Evolutionary conservation across 1,139 yeast genomes (phyloP).

Genomic region (Wickerhamiella pararugosa): DNA sequence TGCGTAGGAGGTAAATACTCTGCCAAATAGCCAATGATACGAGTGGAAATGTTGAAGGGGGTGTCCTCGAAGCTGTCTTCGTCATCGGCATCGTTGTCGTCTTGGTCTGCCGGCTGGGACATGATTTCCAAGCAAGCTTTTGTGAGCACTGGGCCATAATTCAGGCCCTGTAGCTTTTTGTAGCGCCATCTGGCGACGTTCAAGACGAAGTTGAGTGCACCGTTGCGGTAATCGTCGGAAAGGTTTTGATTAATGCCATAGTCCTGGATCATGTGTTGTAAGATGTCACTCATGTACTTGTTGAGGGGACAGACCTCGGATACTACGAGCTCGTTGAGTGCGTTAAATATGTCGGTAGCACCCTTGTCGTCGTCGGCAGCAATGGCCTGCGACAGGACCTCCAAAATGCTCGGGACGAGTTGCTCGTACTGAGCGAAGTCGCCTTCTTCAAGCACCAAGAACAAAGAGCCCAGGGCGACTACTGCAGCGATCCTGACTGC

Average conservation of each 20-base stretch:
- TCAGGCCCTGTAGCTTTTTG: slow-evolving; percentile 40
- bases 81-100: slow-evolving; percentile 65
- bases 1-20: slow-evolving; percentile 85
- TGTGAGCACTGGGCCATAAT: slow-evolving; percentile 71
- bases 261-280: slow-evolving; percentile 54
- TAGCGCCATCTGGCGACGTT: slow-evolving; percentile 58
- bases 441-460: slow-evolving; percentile 44
- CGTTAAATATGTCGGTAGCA: slow-evolving; percentile 68
- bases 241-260: slow-evolving; percentile 51
- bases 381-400: slow-evolving; percentile 65
- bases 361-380: slow-evolving; percentile 54
- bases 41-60: slow-evolving; percentile 64
- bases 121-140: slow-evolving; percentile 62
- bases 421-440: slow-evolving; percentile 45
- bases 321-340: slow-evolving; percentile 64
- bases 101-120: slow-evolving; percentile 59
- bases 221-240: slow-evolving; percentile 71
- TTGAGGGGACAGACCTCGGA: slow-evolving; percentile 70
- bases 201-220: slow-evolving; percentile 73
- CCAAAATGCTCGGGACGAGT: slow-evolving; percentile 62
- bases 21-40: slow-evolving; percentile 66
- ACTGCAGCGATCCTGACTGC: slow-evolving; percentile 76
- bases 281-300: slow-evolving; percentile 52
- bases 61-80: slow-evolving; percentile 85
- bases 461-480: slow-evolving; percentile 63